A percentile compares a stretch with the other conserved stretches of the same genome.
Evolutionary conservation across 176 grass and related monocot genomes (phyloP).

Genomic region (Coix lacrymajobi): DNA sequence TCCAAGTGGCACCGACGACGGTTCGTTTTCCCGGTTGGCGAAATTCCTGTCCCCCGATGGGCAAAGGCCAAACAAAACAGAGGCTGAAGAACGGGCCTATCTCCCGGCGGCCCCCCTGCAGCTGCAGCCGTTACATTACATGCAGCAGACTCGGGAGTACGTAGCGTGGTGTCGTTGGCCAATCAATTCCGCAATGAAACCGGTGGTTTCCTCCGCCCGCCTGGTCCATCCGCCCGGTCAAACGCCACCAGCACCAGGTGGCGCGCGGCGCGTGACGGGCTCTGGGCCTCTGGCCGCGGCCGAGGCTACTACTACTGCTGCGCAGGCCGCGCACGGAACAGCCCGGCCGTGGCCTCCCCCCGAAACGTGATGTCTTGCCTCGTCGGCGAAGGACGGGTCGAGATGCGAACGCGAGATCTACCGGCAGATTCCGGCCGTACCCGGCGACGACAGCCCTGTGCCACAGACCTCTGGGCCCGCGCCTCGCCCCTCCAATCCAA

Average conservation of each 20-base stretch:
- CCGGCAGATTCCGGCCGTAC: constrained; percentile 33
- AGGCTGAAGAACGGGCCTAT: too few species aligned
- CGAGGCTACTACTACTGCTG: background rate
- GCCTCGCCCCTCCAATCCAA: constrained; percentile 6
- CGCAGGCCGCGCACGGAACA: background rate
- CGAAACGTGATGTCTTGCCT: background rate
- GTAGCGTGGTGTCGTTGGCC: background rate
- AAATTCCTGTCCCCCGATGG: background rate
- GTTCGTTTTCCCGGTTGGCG: background rate
- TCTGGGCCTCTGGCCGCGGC: too few species aligned
- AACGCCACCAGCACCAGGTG: constrained; percentile 4
- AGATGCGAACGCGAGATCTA: constrained; percentile 3
- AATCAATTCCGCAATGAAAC: background rate
- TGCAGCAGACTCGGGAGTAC: too few species aligned
- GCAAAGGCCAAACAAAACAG: too few species aligned
- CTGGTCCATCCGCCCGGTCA: constrained; percentile 14
- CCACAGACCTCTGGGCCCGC: constrained; percentile 2
- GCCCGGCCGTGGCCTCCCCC: background rate
- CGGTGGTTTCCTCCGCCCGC: background rate
- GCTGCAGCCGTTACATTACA: constrained; percentile 6
- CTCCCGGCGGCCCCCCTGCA: too few species aligned
- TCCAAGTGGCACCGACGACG: too few species aligned
- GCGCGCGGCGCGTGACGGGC: background rate
- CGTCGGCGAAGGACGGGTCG: background rate
- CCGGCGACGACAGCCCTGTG: background rate